These are phyloP conservation scores for Blastobotrys attinorum DNA, from an alignment of 805 yeast genomes.

Conservation along the genomic window DNA sequence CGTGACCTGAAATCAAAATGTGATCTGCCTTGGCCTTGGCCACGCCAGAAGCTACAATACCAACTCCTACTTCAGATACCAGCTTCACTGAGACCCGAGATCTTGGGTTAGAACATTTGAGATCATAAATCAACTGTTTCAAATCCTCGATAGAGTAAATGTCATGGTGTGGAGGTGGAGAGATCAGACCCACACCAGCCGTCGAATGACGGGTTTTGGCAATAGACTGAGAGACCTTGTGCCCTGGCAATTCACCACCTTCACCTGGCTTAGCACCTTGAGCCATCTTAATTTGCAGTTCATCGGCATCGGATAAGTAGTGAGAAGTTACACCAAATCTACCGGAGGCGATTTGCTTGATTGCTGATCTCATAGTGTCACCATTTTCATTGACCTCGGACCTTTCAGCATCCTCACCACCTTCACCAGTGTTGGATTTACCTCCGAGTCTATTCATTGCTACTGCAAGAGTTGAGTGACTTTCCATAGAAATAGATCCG, in stretches of 20 bases:
- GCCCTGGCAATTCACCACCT: slow-evolving; percentile 98
- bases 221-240: slow-evolving; percentile 78
- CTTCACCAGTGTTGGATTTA: slow-evolving; percentile 97
- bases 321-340: slow-evolving; percentile 96
- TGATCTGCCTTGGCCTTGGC: slow-evolving; percentile 99
- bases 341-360: slow-evolving; percentile 96
- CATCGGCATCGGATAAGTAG: slow-evolving; percentile 93
- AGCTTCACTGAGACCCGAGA: slow-evolving; percentile 94
- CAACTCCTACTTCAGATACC: slow-evolving; percentile 98
- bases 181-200: slow-evolving; percentile 91
- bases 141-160: slow-evolving; percentile 96
- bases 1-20: slow-evolving; percentile 92
- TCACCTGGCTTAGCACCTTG: slow-evolving; percentile 99
- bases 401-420: slow-evolving; percentile 96
- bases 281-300: slow-evolving; percentile 96
- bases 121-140: slow-evolving; percentile 91
- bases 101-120: slow-evolving; percentile 94
- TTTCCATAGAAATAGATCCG: slow-evolving; percentile 97
- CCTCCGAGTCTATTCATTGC: slow-evolving; percentile 99
- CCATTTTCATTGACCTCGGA: slow-evolving; percentile 75
- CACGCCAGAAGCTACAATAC: slow-evolving; percentile 98
- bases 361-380: slow-evolving; percentile 98
- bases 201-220: slow-evolving; percentile 96
- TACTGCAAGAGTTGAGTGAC: slow-evolving; percentile 94
- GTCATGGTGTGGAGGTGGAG: slow-evolving; percentile 99